Base-by-base conservation (phyloP, 2,329 filamentous ascomycete species). In the Amylocarpus encephaloides region DNA sequence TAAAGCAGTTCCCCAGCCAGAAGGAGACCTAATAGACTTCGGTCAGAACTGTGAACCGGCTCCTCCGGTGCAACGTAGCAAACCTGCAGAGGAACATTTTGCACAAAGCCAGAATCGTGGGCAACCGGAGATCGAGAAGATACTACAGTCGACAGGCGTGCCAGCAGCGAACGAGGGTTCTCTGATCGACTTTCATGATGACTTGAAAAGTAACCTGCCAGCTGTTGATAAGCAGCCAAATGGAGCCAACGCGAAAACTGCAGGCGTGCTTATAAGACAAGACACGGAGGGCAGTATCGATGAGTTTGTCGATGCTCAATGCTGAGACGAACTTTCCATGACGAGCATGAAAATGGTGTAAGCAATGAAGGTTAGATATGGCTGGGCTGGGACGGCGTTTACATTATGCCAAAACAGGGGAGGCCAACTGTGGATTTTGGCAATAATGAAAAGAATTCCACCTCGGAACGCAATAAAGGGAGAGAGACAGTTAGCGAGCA, bases 21-120 rank as follows among this genome's bases (percentile, higher is more conserved):
- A 62, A 18, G 66, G 65, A 30, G 70, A 79, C 55, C 68, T 85
- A 43, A 81, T 85, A 54, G 75, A 85, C 58, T 76, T 83, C 59
- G 76, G 74, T 6, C 72, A 76, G 49, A 67, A 53, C 42, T 44
- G 55, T 26, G 34, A 10, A 9, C 32, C 15, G 12, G 2, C 35
- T 34, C 54, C 43, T 35, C 18, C 30, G 41, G 53, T 38, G 19
- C 45, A 36, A 30, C 51, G 32, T n/a, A 47, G 49, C 9, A 42
- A 53, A 18, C 60, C 62, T 29, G 47, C 51, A 18, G 60, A 64
- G 50, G 52, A 62, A 13, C 39, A 57, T 18, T 43, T 54, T 13
- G 60, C 60, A 26, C 62, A 63, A 39, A 61, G 57, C 9, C 26
- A 58, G 39, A 61, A 62, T 16, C 51, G 45, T 6, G 56, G 61